These are phyloP conservation scores for Candida tallmaniae DNA, from an alignment of 805 yeast species.

Conservation along the genomic window DNA sequence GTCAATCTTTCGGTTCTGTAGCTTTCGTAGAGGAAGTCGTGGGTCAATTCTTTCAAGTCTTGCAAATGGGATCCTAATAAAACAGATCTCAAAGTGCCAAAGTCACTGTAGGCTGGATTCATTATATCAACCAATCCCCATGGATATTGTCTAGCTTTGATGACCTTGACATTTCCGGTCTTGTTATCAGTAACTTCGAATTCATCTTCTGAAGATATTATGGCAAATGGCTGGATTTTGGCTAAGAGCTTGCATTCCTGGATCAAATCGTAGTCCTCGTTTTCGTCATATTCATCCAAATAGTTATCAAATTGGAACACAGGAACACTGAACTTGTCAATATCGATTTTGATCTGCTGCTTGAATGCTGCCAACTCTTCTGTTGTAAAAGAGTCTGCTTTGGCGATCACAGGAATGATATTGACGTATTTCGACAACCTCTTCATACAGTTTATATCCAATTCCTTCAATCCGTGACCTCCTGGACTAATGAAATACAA, in stretches of 20 bases:
- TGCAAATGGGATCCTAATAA: constrained; percentile 79
- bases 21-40: constrained; percentile 69
- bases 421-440: constrained; percentile 69
- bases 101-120: constrained; percentile 50
- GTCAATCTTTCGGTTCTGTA: constrained; percentile 76
- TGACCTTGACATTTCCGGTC: constrained; percentile 41
- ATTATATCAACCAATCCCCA: constrained; percentile 66
- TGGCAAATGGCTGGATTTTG: constrained; percentile 70
- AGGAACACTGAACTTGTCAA: constrained; percentile 67
- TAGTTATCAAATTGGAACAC: constrained; percentile 64
- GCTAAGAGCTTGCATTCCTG: constrained; percentile 64
- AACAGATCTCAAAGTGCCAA: constrained; percentile 59
- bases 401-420: constrained; percentile 76
- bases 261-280: constrained; percentile 70
- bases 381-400: constrained; percentile 73
- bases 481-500: constrained; percentile 74
- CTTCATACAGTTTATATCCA: constrained; percentile 71
- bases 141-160: constrained; percentile 65
- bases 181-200: constrained; percentile 35
- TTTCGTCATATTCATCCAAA: constrained; percentile 53
- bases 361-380: constrained; percentile 61
- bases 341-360: constrained; percentile 54
- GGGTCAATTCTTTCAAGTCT: constrained; percentile 78
- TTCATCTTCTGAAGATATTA: constrained; percentile 60
- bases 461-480: constrained; percentile 74